Evolutionary conservation across 2,329 filamentous ascomycete genomes (phyloP).

Genomic region (Triangularia setosa): DNA sequence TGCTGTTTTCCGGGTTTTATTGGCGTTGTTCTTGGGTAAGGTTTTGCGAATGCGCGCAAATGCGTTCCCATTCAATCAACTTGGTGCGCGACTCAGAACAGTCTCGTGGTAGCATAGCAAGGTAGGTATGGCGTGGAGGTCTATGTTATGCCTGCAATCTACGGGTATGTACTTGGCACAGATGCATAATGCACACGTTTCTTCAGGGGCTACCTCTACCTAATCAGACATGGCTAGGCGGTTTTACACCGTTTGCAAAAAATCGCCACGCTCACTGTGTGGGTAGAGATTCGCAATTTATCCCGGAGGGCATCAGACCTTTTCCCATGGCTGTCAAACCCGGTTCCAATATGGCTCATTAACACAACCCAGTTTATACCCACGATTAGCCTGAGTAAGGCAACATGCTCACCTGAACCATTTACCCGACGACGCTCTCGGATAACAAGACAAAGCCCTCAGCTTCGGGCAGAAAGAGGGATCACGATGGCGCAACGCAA

Average conservation of each 20-base stretch:
- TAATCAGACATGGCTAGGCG: no score
- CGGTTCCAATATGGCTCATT: neutral
- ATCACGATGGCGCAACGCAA: neutral
- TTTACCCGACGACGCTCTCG: conserved; percentile 1
- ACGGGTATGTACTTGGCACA: neutral
- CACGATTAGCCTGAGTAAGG: conserved; percentile 1
- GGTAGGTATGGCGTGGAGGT: no score
- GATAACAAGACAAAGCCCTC: neutral
- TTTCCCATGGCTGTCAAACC: neutral
- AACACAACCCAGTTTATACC: neutral
- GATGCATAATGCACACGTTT: neutral
- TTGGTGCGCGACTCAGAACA: no score
- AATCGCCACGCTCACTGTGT: neutral
- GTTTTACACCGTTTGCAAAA: no score
- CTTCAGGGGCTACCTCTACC: no score
- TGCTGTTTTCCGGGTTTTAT: no score
- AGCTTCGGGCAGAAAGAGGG: neutral
- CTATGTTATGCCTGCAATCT: neutral
- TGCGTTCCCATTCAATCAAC: neutral
- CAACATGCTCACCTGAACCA: neutral
- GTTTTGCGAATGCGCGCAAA: conserved; percentile 7
- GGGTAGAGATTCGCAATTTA: neutral
- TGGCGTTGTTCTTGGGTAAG: neutral
- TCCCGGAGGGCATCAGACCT: neutral
- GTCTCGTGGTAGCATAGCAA: no score